Evolutionary conservation across 2,329 filamentous ascomycete species (phyloP), one percentile per base, ranked within the genome.

Genomic region (Xylaria polymorpha): DNA sequence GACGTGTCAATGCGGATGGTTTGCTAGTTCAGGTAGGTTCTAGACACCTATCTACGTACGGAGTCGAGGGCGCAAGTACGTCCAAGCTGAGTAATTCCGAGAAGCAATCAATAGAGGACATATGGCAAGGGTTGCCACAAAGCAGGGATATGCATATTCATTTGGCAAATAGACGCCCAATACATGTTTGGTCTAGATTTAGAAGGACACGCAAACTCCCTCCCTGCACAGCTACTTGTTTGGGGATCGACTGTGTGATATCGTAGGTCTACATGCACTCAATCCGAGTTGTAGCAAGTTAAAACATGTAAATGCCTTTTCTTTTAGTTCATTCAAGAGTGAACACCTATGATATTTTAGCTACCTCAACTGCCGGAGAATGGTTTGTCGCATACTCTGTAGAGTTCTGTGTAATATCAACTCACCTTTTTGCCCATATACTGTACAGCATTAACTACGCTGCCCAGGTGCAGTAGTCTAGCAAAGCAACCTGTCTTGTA

Each of bases 81-180:
- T n/a, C 14, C 6, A 50, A 41, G 29, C 43, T 35, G 6, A n/a
- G 53, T 37, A 41, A 32, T 57, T 18, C 35, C 32, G 35, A 22
- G 32, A 48, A 48, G 22, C 64, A 50, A 22, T 9, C 57, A 43
- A 14, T 29, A 32, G 37, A 56, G 12, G 48, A 32, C 48, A 61
- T 41, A 29, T 18, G 48, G 35, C 18, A 51, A 41, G 39, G 43
- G 15, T 32, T 56, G 39, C 41, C 58, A 55, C 14, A 22, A 32
- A 55, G 32, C 51, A 55, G 51, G 51, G 32, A 55, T 55, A 14
- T 15, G n/a, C 51, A 22, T 32, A 39, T 39, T 35, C 51, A 55
- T 55, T 39, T 51, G 37, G 51, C 39, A 43, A n/a, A 35, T 20
- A 39, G 41, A 20, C 20, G 48, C 4, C 8, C 10, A 15, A 48